Conservation (phyloP, 129 eudicot genomes). For the Oenanthe sinensis region DNA sequence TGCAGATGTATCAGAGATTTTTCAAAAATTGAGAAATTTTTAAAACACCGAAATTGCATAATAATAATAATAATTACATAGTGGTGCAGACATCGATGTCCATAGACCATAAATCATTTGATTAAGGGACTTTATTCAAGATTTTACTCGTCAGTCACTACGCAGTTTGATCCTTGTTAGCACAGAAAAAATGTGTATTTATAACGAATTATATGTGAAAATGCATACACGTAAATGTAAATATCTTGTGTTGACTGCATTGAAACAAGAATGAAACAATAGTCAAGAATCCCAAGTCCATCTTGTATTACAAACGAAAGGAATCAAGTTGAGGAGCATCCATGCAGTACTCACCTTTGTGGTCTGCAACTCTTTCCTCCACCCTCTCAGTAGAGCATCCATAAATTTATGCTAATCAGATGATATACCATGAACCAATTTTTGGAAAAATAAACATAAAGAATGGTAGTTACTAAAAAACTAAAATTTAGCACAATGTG, state of each 20-base stretch:
- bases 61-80: too few species aligned
- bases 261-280: background rate
- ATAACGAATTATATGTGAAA: background rate
- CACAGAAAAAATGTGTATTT: background rate
- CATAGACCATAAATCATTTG: too few species aligned
- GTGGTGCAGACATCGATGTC: too few species aligned
- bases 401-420: background rate
- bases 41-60: too few species aligned
- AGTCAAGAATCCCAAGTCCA: background rate
- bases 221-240: background rate
- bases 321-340: background rate
- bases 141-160: too few species aligned
- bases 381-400: background rate
- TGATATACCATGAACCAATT: background rate
- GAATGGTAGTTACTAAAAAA: background rate
- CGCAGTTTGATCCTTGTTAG: background rate
- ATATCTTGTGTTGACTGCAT: background rate
- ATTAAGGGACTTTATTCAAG: too few species aligned
- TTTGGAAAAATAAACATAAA: background rate
- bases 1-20: too few species aligned
- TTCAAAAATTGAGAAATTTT: too few species aligned
- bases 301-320: background rate
- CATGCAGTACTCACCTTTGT: slow-evolving; percentile 5
- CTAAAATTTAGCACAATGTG: slow-evolving; percentile 65
- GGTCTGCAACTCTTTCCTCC: slow-evolving; percentile 7